Evolutionary conservation across 768 basidiomycete genomes (phyloP), one percentile per base, ranked within the genome.

Genomic region (Rhodotorula toruloides): DNA sequence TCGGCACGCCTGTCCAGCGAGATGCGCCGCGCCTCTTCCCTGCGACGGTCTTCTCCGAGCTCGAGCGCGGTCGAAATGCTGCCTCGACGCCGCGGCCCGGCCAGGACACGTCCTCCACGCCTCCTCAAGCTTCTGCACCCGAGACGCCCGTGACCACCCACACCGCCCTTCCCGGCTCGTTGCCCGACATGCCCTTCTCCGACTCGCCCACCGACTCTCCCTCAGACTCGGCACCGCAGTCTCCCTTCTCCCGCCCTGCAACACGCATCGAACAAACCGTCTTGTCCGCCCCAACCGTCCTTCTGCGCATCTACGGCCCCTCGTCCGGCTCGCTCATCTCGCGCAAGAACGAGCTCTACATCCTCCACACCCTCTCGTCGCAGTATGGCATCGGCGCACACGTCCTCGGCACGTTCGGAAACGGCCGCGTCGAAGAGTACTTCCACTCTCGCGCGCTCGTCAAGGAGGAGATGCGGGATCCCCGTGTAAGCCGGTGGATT

Each of bases 381-480:
- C 81, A 81, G 65, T 97, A 92, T 78, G 83, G 83, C 71, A 88
- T 99, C 55, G 94, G 92, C 19, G 92, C 96, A 34, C 84, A 85
- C 70, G 85, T 99, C 32, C 91, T 89, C 76, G 96, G 96, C 50
- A 97, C 93, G 3, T 98, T 98, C 78, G 83, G 85, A 71, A 99
- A 98, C 77, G 96, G 96, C 42, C 86, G 96, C 31, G 80, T 98
- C 50, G 96, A 98, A 79, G 88, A 99, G 77, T 96, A 90, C 78
- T 97, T 97, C 76, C 85, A 92, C 67, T 91, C 91, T 22, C 82
- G 85, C 40, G 87, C 91, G 4, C 81, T 98, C 52, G 86, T 85
- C 1, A 81, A 89, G 19, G 77, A 82, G 47, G 90, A 96, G 75
- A 81, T 99, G 68, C 84, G 90, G 54, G 84, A 91, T 72, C 84